Conservation (phyloP, 352 stramenopile species). For the Globisporangium viniferum region DNA sequence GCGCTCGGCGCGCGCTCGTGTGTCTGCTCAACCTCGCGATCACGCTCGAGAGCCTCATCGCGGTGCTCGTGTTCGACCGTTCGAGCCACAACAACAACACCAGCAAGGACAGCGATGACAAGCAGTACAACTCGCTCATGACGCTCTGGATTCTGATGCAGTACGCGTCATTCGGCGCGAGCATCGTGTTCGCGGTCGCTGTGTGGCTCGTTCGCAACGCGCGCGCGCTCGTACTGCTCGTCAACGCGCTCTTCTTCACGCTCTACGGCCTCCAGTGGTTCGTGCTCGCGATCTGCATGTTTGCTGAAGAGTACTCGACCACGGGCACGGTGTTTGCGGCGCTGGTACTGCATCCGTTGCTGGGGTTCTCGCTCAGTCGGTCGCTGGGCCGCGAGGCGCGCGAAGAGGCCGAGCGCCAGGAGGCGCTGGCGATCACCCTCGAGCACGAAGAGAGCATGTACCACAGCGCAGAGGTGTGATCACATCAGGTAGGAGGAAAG, state of each 20-base stretch:
- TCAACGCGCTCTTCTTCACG: conserved; percentile 14
- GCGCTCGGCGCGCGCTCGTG: not conserved
- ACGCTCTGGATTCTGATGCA: conserved; percentile 9
- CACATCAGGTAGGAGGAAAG: not conserved
- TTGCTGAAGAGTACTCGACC: not conserved
- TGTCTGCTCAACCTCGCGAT: conserved; percentile 12
- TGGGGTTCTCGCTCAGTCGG: conserved; percentile 6
- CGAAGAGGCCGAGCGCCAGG: conserved; percentile 10
- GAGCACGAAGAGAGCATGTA: conserved; percentile 13
- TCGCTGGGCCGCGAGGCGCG: conserved; percentile 7
- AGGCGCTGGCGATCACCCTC: conserved; percentile 14
- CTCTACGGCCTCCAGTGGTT: conserved; percentile 10
- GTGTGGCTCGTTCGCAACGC: conserved; percentile 9
- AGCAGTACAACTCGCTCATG: not conserved
- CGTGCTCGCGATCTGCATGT: conserved; percentile 4
- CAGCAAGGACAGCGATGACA: not conserved
- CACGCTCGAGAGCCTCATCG: conserved; percentile 12
- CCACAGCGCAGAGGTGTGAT: conserved; percentile 6
- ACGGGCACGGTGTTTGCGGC: conserved; percentile 4
- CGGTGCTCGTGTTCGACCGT: not conserved
- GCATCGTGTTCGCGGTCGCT: conserved; percentile 9
- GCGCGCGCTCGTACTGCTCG: conserved; percentile 5
- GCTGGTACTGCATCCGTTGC: conserved; percentile 5
- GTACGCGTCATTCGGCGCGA: conserved; percentile 15
- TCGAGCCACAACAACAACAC: not conserved